phyloP scores from a whole-genome alignment of 2,329 filamentous ascomycete species.

The Ceratocystis papillata region DNA sequence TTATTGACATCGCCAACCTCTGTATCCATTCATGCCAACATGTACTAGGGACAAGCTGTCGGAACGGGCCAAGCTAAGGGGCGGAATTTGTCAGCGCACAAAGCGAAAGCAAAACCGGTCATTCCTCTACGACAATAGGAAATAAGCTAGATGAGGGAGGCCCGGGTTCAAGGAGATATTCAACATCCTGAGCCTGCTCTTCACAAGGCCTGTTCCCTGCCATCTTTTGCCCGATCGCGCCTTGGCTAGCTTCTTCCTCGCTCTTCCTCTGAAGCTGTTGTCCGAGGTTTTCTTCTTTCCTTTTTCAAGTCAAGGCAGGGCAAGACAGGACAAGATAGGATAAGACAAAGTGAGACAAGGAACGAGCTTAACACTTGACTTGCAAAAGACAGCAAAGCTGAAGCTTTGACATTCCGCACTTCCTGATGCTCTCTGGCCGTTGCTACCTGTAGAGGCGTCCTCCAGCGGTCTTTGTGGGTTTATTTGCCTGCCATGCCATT shows the following conservation, averaged over 20 bases:
- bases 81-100: neutral
- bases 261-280: neutral
- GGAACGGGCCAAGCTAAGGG: neutral
- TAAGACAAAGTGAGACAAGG: neutral
- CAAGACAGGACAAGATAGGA: no score
- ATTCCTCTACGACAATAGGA: neutral
- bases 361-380: neutral
- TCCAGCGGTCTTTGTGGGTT: no score
- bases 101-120: no score
- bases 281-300: neutral
- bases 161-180: neutral
- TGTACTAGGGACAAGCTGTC: neutral
- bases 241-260: neutral
- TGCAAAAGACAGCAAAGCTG: neutral
- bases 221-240: neutral
- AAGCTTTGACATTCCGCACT: neutral
- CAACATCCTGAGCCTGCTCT: neutral
- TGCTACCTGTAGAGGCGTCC: neutral
- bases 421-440: no score
- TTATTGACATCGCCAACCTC: neutral
- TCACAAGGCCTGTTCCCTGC: slow-evolving; percentile 2
- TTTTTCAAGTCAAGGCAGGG: no score
- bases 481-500: no score
- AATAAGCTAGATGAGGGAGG: neutral
- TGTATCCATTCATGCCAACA: no score